Evolutionary conservation across 2,329 filamentous ascomycete species (phyloP), one percentile per base, ranked within the genome.

Genomic region (Alternaria sp.): DNA sequence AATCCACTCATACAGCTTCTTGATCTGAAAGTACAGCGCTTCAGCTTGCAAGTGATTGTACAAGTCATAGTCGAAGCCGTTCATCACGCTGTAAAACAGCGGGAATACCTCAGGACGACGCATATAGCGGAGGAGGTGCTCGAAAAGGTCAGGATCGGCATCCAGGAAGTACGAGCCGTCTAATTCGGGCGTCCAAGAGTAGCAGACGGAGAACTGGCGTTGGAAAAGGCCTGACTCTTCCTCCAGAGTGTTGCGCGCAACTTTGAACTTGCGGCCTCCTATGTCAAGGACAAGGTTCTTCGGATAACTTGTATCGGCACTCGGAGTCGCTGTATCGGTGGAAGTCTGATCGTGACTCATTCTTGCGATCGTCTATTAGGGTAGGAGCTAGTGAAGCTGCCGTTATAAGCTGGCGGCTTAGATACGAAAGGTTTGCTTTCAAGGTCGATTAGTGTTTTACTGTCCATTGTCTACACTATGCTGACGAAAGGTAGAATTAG

Each of bases 141-240:
- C 58, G 61, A 83, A 83, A 2, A 80, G 25, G 0, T 70, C 62
- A 0, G 76, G 68, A 43, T 83, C 78, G 0, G 78, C 69, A 59
- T 83, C 81, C n/a, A 84, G 56, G 67, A 82, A 83, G 66, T 78
- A 78, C 0, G 74, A 73, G 0, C 76, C 77, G 21, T 81, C 66
- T 0, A 28, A 7, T 30, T 70, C 30, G 10, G 65, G 62, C 4
- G 15, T 25, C 66, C 67, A 65, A 3, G 25, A 23, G 45, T 46
- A 66, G n/a, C 50, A n/a, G 3, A 26, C 51, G n/a, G 62, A 65
- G 0, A 67, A 28, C 30, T 59, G 59, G 21, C 5, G n/a, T 3
- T 25, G 15, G 40, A 72, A 70, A 19, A 63, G 44, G 2, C 53
- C 61, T 5, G 70, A 70, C 11, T 60, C 59, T 2, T 32, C 15